Percentiles rank a stretch among this genome's conserved stretches.
Conservation (phyloP, 2,329 filamentous ascomycete genomes). For the Spiromastix sp. region DNA sequence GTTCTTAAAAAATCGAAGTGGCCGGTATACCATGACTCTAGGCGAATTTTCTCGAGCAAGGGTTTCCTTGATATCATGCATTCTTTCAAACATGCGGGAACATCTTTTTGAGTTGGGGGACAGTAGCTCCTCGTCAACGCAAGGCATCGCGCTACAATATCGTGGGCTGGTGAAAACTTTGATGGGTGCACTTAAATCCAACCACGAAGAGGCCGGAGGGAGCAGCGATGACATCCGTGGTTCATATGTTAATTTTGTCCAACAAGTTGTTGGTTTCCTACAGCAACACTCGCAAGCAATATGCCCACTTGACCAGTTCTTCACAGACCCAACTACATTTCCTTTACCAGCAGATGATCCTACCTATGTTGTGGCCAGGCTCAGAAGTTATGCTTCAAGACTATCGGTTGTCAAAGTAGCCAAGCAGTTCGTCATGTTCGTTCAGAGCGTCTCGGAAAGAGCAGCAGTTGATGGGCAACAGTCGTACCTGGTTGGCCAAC, state of each 20-base stretch:
- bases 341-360: constrained; percentile 51
- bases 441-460: constrained; percentile 49
- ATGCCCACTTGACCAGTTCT: constrained; percentile 46
- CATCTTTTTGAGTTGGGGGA: constrained; percentile 31
- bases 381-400: constrained; percentile 49
- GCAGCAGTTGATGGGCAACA: constrained; percentile 50
- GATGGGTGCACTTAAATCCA: constrained; percentile 52
- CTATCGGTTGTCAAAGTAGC: constrained; percentile 38
- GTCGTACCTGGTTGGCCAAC: constrained; percentile 43
- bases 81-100: constrained; percentile 51
- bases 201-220: constrained; percentile 45
- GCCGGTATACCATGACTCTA: constrained; percentile 38
- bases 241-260: constrained; percentile 52
- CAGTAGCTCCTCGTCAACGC: constrained; percentile 23
- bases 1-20: constrained; percentile 35
- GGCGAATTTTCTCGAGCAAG: constrained; percentile 45
- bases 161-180: constrained; percentile 42
- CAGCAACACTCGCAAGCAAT: constrained; percentile 51
- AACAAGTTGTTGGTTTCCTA: constrained; percentile 47
- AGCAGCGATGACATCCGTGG: constrained; percentile 30
- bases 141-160: constrained; percentile 34
- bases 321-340: constrained; percentile 50
- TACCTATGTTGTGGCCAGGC: constrained; percentile 50
- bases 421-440: constrained; percentile 47
- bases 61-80: constrained; percentile 43